These are phyloP conservation scores for Cicer arietinum DNA, from an alignment of 306 rosid species.

Conservation along the genomic window DNA sequence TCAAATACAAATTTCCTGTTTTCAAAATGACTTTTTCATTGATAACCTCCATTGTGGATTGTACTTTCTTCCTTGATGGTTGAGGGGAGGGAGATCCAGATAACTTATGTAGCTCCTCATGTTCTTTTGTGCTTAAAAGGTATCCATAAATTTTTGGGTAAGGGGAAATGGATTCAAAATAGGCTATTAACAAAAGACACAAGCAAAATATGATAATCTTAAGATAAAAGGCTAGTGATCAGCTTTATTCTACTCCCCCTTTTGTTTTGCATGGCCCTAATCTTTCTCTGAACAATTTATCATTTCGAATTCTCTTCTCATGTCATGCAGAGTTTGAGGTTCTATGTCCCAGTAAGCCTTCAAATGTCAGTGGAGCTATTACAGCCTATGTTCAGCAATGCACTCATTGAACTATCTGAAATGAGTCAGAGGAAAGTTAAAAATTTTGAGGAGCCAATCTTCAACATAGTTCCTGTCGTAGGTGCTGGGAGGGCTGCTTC, in stretches of 20 bases:
- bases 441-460: conserved; percentile 61
- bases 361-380: conserved; percentile 56
- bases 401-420: conserved; percentile 64
- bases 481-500: conserved; percentile 74
- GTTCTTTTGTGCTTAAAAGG: conserved; percentile 1
- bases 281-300: conserved; percentile 19
- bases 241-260: not conserved
- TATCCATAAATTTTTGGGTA: conserved; percentile 26
- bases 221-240: not conserved
- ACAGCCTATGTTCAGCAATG: conserved; percentile 57
- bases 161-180: not conserved
- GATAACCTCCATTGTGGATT: conserved; percentile 14
- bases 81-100: conserved; percentile 22
- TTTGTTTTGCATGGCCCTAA: conserved; percentile 15
- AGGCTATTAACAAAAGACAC: conserved; percentile 25
- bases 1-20: not conserved
- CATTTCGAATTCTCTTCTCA: conserved; percentile 19
- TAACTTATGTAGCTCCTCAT: conserved; percentile 11
- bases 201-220: not conserved
- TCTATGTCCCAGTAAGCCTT: conserved; percentile 70
- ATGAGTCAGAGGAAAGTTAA: conserved; percentile 47
- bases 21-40: conserved; percentile 8
- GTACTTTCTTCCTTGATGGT: conserved; percentile 35
- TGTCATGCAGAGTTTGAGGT: conserved; percentile 70
- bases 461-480: conserved; percentile 86